These are phyloP conservation scores for Cryphonectria nitschkei DNA, from an alignment of 2,329 filamentous ascomycete species.

Conservation along the genomic window DNA sequence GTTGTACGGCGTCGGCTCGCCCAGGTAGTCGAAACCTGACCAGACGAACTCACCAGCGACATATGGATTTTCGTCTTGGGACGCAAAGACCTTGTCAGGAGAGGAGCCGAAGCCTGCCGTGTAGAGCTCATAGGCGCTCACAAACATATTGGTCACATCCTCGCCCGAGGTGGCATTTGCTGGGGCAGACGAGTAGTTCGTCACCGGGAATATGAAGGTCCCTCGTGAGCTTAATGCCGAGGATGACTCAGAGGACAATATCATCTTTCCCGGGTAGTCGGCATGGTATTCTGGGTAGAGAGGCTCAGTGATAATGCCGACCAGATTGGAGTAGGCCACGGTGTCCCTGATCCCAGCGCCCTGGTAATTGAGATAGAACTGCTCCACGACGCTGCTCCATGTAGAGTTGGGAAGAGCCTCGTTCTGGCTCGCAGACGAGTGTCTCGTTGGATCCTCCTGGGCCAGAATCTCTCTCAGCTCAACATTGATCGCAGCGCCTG, in stretches of 20 bases:
- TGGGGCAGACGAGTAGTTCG: conserved; percentile 40
- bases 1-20: conserved; percentile 55
- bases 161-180: conserved; percentile 45
- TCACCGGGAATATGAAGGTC: conserved; percentile 57
- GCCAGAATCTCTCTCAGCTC: conserved; percentile 46
- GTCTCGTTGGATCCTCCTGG: conserved; percentile 53
- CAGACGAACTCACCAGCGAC: conserved; percentile 60
- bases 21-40: conserved; percentile 55
- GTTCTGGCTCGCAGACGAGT: conserved; percentile 51
- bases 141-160: conserved; percentile 41
- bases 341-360: conserved; percentile 50
- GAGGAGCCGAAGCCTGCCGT: conserved; percentile 50
- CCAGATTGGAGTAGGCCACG: conserved; percentile 18
- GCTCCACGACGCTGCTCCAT: conserved; percentile 48
- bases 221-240: conserved; percentile 54
- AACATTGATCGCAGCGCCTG: conserved; percentile 39
- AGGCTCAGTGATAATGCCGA: conserved; percentile 37
- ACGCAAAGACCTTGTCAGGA: conserved; percentile 56
- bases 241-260: conserved; percentile 47
- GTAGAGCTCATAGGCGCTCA: conserved; percentile 58
- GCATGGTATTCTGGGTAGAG: conserved; percentile 48
- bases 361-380: conserved; percentile 60
- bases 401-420: conserved; percentile 44
- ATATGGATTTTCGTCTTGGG: conserved; percentile 52
- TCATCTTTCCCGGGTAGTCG: conserved; percentile 51